These are phyloP conservation scores for Clohesyomyces aquaticus DNA, from an alignment of 495 filamentous ascomycete genomes.

Conservation along the genomic window DNA sequence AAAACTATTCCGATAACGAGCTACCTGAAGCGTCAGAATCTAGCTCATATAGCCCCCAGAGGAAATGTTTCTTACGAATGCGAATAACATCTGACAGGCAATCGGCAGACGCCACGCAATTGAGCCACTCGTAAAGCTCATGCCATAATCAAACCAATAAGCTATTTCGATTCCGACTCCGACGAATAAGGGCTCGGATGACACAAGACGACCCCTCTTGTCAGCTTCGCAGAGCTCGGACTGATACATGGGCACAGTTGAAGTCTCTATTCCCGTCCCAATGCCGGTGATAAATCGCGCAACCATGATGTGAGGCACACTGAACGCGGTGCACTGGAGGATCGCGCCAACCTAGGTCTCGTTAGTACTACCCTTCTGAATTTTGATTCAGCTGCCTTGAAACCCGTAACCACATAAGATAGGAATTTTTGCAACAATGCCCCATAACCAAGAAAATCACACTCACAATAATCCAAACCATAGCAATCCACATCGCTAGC, in stretches of 20 bases:
- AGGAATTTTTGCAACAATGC: too few species aligned
- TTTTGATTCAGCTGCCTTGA: too few species aligned
- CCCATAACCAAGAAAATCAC: too few species aligned
- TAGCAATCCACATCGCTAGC: conserved; percentile 45
- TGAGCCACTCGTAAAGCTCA: conserved; percentile 39
- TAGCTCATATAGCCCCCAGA: neutral
- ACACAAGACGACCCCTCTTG: conserved; percentile 42
- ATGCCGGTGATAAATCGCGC: conserved; percentile 43
- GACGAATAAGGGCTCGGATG: conserved; percentile 44
- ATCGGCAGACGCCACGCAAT: conserved; percentile 46
- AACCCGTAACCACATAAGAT: too few species aligned
- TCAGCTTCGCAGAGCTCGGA: conserved; percentile 43
- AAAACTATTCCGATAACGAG: conserved; percentile 45
- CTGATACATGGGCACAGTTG: conserved; percentile 45
- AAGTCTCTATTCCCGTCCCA: conserved; percentile 43
- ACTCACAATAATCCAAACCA: conserved; percentile 43
- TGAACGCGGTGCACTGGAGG: conserved; percentile 42
- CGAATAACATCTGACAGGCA: conserved; percentile 43
- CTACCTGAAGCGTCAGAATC: neutral
- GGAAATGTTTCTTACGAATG: conserved; percentile 28
- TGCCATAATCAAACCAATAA: conserved; percentile 40
- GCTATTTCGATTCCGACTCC: conserved; percentile 45
- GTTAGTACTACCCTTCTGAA: too few species aligned
- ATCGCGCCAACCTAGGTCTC: conserved; percentile 27
- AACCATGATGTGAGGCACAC: conserved; percentile 40